phyloP scores from a whole-genome alignment of 176 grass and related monocot genomes.

The Triticum urartu region DNA sequence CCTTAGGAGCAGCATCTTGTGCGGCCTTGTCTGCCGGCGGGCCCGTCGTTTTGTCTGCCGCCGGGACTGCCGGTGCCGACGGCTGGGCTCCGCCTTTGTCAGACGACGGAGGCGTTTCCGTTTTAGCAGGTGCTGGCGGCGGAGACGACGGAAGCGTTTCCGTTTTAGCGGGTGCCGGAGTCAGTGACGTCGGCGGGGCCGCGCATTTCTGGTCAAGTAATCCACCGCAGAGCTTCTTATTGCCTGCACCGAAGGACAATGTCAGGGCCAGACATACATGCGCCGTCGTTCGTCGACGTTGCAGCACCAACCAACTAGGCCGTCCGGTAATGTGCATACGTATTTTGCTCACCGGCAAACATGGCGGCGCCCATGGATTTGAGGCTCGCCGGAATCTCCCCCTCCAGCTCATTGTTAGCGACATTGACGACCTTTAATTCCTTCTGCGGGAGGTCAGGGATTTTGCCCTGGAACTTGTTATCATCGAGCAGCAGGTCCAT shows the following conservation, averaged over 20 bases:
- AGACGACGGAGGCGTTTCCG: not conserved
- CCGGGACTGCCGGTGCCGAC: not conserved
- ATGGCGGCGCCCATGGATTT: constrained; percentile 28
- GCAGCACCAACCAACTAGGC: not conserved
- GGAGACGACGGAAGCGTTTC: not conserved
- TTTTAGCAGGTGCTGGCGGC: not conserved
- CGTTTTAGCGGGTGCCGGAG: not conserved
- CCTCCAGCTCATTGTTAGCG: constrained; percentile 62
- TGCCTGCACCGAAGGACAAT: constrained; percentile 39
- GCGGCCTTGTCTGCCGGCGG: not conserved
- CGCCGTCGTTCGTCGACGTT: not conserved
- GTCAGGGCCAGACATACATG: not conserved
- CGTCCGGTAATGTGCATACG: not conserved
- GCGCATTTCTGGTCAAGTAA: constrained; percentile 49
- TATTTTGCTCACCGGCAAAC: constrained; percentile 52
- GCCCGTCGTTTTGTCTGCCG: not conserved
- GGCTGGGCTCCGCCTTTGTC: constrained; percentile 1
- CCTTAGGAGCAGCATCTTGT: not conserved
- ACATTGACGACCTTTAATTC: constrained; percentile 53
- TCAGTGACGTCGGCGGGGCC: not conserved
- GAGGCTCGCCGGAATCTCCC: constrained; percentile 57
- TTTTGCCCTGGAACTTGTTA: constrained; percentile 64
- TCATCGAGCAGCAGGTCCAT: constrained; percentile 53
- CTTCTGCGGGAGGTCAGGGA: constrained; percentile 57
- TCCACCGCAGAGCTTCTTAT: constrained; percentile 69